Base-by-base conservation (phyloP, 2,329 filamentous ascomycete genomes). In the Calonectria hawksworthii region DNA sequence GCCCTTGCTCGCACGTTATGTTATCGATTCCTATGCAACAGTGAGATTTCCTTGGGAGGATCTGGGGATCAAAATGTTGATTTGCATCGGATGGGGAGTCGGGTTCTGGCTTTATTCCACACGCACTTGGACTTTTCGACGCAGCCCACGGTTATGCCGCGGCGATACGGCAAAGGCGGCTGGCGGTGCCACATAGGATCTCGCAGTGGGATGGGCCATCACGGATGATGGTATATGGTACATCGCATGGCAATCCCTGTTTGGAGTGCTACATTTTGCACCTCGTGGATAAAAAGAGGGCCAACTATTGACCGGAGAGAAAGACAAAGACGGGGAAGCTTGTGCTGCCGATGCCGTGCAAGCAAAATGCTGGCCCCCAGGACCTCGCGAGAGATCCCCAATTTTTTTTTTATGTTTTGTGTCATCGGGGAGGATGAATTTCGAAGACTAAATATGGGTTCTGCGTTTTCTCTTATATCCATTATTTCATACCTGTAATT, bases 51-150 rank as follows among this genome's bases (percentile, higher is more conserved):
- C 36, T 56, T 71, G 72, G 70, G 73, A 69, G 78, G 72, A 77
- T 73, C 71, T 66, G 65, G 74, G 72, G 73, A 77, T 76, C 32
- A 79, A 75, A 70, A 77, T 54, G 76, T 82, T 82, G 79, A 82
- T 79, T 63, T 84, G 85, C 85, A 86, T 85, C 78, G 83, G 82
- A 83, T 74, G 82, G 81, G 82, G 85, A 85, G 84, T 85, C 83
- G 82, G 82, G 80, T 82, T 85, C 81, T 84, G 80, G 80, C 80
- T 83, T 83, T 78, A 81, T 76, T 78, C 75, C 76, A 78, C 79
- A 78, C 74, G 70, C 70, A 76, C 74, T 79, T 79, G 76, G 75
- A 76, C 77, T 76, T 74, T 66, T 77, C 70, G 74, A 77, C 64
- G 77, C 75, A 73, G 72, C 76, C 74, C 73, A 78, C 56, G 76